Base-by-base conservation (phyloP, 768 basidiomycete genomes). In the Russula griseocarnosa region DNA sequence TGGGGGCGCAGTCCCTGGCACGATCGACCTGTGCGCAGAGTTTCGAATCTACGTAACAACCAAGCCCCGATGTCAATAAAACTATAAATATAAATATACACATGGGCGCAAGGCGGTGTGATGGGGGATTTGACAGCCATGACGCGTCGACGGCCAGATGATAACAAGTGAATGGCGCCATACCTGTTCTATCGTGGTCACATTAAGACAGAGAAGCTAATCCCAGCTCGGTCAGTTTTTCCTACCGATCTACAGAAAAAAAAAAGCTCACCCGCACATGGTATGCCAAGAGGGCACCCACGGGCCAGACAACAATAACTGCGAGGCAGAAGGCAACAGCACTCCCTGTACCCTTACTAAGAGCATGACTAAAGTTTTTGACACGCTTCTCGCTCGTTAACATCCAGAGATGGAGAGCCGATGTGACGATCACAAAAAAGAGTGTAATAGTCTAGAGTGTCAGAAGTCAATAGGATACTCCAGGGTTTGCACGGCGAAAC, bases 101-200 rank as follows among this genome's bases (percentile, higher is more conserved):
- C 68, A 51, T 52, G 47, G 60, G 64, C 64, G 64, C 50, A 65
- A 57, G 10, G 64, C 51, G 60, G 42, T 44, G 40, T 57, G 55
- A 65, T 62, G 59, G 56, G 56, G 28, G 24, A 51, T 55, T 46
- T 58, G 61, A 55, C 30, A 53, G 61, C 52, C 8, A n/a, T 44
- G 20, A n/a, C 42, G 30, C 42, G 51, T 62, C 32, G 60, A 53
- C 50, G 52, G 47, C 61, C 50, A 22, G 47, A 68, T 71, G 67
- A 59, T 59, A 53, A 68, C 62, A 60, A 60, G 36, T 22, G 32
- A 40, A 46, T 64, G 59, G 70, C 58, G 1, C 63, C 64, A 46
- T 73, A 90, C 89, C 82, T 94, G 92, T 77, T 98, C 95, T 66
- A 98, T 94, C n/a, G 94, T 98, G 10, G 95, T 97, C 40, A 93